Percentiles rank a stretch among this genome's conserved stretches.
These are phyloP conservation scores for Lasiosphaeriaceae sp. DNA, from an alignment of 495 filamentous ascomycete species.

Conservation along the genomic window DNA sequence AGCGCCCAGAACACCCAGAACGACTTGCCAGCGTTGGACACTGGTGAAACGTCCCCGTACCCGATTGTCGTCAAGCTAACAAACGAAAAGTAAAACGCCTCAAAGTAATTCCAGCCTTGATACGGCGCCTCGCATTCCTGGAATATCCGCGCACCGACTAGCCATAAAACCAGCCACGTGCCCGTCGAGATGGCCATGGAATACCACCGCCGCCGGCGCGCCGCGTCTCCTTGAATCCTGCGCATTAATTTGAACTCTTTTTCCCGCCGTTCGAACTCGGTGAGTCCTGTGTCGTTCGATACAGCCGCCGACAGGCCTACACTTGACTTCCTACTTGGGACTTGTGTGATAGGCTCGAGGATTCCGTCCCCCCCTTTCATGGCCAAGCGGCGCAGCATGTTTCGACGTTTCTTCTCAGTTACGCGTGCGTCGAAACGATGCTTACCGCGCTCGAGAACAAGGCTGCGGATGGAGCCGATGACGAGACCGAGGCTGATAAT, in stretches of 20 bases:
- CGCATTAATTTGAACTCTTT: conserved; percentile 84
- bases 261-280: conserved; percentile 59
- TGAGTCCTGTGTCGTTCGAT: conserved; percentile 11
- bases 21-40: conserved; percentile 66
- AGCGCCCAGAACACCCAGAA: conserved; percentile 93
- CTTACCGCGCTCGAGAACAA: conserved; percentile 76
- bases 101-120: conserved; percentile 73
- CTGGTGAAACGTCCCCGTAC: conserved; percentile 72
- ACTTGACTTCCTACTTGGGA: neutral
- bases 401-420: conserved; percentile 62
- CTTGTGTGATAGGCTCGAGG: conserved; percentile 44
- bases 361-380: conserved; percentile 43
- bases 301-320: neutral
- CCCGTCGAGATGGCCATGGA: conserved; percentile 58
- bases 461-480: conserved; percentile 72
- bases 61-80: conserved; percentile 78
- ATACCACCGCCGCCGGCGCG: conserved; percentile 62
- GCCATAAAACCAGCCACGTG: conserved; percentile 72
- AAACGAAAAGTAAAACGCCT: conserved; percentile 76
- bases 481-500: conserved; percentile 82
- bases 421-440: conserved; percentile 65
- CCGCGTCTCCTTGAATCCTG: conserved; percentile 63
- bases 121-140: conserved; percentile 39
- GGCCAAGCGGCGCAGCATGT: conserved; percentile 50
- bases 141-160: conserved; percentile 75